Conservation (phyloP, 139 green algal species). For the Parachlorella kessleri region DNA sequence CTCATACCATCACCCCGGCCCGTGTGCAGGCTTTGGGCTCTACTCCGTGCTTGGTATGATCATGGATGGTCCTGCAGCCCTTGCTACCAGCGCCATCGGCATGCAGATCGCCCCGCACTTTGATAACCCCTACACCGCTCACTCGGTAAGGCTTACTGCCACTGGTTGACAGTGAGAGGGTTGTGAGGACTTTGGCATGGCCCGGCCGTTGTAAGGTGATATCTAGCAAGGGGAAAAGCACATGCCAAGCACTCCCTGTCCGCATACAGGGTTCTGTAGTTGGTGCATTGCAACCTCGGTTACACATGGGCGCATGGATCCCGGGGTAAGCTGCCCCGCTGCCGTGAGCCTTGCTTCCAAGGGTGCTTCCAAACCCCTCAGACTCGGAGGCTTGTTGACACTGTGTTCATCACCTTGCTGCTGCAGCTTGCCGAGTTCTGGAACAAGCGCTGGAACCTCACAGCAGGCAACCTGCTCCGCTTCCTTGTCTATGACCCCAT, state of each 20-base stretch:
- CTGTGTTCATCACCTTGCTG: not conserved
- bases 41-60: conserved; percentile 18
- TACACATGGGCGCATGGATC: not conserved
- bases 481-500: conserved; percentile 17
- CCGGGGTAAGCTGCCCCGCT: not conserved
- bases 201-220: too few relatives aligned
- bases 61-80: conserved; percentile 22
- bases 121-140: conserved; percentile 23
- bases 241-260: too few relatives aligned
- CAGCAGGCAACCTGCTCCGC: conserved; percentile 33
- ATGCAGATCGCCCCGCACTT: conserved; percentile 27
- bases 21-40: not conserved
- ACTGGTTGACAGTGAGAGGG: too few relatives aligned
- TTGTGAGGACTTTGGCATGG: too few relatives aligned
- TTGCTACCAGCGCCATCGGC: conserved; percentile 3
- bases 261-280: too few relatives aligned
- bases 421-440: not conserved
- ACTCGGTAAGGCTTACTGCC: too few relatives aligned
- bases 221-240: too few relatives aligned
- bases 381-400: not conserved
- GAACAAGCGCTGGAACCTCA: conserved; percentile 25
- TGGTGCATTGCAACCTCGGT: too few relatives aligned
- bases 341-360: too few relatives aligned
- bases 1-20: too few relatives aligned
- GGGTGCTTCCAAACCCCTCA: too few relatives aligned